These are phyloP conservation scores for Trametes elegans DNA, from an alignment of 768 basidiomycete genomes.

Conservation along the genomic window DNA sequence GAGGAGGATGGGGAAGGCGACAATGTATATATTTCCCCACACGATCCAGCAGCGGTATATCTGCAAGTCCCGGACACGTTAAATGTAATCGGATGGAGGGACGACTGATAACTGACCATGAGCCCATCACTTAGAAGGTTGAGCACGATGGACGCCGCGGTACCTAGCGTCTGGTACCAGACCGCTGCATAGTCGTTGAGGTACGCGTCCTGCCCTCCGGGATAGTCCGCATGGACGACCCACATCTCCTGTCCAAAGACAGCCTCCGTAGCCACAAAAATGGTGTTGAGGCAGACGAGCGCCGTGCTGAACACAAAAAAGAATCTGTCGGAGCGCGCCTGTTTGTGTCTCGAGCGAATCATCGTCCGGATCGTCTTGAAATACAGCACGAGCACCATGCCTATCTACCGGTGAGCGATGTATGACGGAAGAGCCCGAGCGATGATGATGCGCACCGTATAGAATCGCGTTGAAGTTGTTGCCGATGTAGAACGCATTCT, in stretches of 20 bases:
- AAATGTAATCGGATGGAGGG: background rate
- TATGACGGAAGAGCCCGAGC: background rate
- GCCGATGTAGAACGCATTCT: conserved; percentile 28
- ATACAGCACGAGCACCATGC: conserved; percentile 30
- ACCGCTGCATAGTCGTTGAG: conserved; percentile 26
- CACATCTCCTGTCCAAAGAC: conserved; percentile 38
- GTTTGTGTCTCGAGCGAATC: conserved; percentile 7
- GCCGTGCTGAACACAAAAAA: conserved; percentile 23
- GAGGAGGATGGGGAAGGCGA: conserved; percentile 13
- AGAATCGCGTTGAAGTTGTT: conserved; percentile 30
- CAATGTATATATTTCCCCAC: conserved; percentile 23
- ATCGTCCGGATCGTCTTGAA: conserved; percentile 23
- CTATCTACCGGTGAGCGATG: conserved; percentile 4
- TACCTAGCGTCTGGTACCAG: conserved; percentile 34
- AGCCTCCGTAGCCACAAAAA: conserved; percentile 30
- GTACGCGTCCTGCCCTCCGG: conserved; percentile 37
- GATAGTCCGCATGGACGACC: conserved; percentile 32
- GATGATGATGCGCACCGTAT: conserved; percentile 22
- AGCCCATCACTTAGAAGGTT: conserved; percentile 39
- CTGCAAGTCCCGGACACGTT: conserved; percentile 21
- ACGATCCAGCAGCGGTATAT: conserved; percentile 39
- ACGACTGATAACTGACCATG: conserved; percentile 29
- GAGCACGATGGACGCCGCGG: conserved; percentile 22
- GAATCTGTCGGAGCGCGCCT: background rate
- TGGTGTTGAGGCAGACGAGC: conserved; percentile 32